phyloP scores from a whole-genome alignment of 2,329 filamentous ascomycete genomes.

The Apiospora kogelbergensis region DNA sequence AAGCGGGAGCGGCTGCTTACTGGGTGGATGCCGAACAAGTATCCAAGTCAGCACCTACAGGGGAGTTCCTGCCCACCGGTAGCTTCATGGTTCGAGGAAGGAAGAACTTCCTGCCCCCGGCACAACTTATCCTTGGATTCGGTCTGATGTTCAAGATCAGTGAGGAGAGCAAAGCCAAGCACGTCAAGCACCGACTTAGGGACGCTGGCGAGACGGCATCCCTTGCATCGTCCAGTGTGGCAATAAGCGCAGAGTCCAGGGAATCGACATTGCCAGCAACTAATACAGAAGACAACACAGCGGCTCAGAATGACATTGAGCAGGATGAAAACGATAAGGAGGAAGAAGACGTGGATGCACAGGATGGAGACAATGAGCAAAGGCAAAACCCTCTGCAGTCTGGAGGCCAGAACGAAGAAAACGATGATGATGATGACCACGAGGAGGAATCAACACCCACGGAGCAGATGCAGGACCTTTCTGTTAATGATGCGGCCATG shows the following conservation, averaged over 20 bases:
- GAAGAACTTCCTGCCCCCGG: constrained; percentile 89
- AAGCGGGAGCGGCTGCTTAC: constrained; percentile 93
- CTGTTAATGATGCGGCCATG: constrained; percentile 5
- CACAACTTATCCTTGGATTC: constrained; percentile 84
- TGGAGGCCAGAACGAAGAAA: constrained; percentile 16
- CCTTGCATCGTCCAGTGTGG: constrained; percentile 6
- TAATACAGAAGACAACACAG: constrained; percentile 19
- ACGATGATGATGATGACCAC: constrained; percentile 27
- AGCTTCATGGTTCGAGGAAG: constrained; percentile 80
- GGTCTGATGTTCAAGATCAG: constrained; percentile 86
- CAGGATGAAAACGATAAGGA: constrained; percentile 28
- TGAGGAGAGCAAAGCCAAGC: constrained; percentile 79
- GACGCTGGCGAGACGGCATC: constrained; percentile 20
- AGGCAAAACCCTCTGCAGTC: constrained; percentile 37
- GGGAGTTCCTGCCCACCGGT: constrained; percentile 77
- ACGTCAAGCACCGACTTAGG: constrained; percentile 68
- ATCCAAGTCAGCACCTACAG: constrained; percentile 76
- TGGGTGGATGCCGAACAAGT: constrained; percentile 93
- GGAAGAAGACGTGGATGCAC: constrained; percentile 30
- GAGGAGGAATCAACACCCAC: constrained; percentile 18
- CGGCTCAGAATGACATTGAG: constrained; percentile 19
- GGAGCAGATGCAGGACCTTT: constrained; percentile 24
- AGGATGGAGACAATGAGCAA: constrained; percentile 21
- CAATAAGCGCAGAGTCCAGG: constrained; percentile 11
- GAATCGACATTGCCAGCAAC: constrained; percentile 11